Percentiles rank a stretch among this genome's conserved stretches.
These are phyloP conservation scores for Lathyrus tuberosus DNA, from an alignment of 306 rosid species.

Conservation along the genomic window DNA sequence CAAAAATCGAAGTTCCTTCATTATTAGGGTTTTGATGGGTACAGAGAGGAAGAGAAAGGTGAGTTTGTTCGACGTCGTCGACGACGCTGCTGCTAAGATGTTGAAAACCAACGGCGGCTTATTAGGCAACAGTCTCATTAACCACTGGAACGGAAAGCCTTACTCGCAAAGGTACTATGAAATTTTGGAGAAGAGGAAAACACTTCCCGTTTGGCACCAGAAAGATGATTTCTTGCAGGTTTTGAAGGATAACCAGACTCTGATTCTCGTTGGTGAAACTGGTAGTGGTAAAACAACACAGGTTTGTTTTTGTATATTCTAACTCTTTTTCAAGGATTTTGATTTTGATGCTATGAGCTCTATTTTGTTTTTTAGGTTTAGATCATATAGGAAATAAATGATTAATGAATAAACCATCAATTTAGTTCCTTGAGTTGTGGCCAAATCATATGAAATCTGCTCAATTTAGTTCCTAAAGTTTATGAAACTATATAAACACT, in stretches of 20 bases:
- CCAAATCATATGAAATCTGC: background rate
- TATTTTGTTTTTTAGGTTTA: background rate
- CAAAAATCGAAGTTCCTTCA: background rate
- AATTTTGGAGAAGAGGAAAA: constrained; percentile 80
- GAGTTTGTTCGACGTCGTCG: constrained; percentile 90
- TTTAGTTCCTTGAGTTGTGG: background rate
- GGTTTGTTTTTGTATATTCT: constrained; percentile 46
- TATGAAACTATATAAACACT: background rate
- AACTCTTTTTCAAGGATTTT: background rate
- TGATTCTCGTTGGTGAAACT: constrained; percentile 92
- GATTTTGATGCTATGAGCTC: background rate
- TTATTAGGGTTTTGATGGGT: constrained; percentile 64
- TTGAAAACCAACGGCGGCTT: constrained; percentile 56
- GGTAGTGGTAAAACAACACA: constrained; percentile 98
- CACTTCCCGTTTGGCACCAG: constrained; percentile 92
- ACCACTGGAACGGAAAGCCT: constrained; percentile 74
- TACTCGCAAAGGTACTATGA: constrained; percentile 79
- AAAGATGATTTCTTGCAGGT: constrained; percentile 77
- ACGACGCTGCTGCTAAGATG: constrained; percentile 58
- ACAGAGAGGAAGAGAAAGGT: constrained; percentile 91
- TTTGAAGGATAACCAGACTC: constrained; percentile 64
- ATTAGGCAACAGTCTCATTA: constrained; percentile 53
- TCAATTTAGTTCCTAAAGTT: background rate
- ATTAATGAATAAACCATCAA: background rate
- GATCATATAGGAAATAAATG: background rate